These are phyloP conservation scores for Sequoia sempervirens DNA, from an alignment of 75 land plant species.

Conservation along the genomic window DNA sequence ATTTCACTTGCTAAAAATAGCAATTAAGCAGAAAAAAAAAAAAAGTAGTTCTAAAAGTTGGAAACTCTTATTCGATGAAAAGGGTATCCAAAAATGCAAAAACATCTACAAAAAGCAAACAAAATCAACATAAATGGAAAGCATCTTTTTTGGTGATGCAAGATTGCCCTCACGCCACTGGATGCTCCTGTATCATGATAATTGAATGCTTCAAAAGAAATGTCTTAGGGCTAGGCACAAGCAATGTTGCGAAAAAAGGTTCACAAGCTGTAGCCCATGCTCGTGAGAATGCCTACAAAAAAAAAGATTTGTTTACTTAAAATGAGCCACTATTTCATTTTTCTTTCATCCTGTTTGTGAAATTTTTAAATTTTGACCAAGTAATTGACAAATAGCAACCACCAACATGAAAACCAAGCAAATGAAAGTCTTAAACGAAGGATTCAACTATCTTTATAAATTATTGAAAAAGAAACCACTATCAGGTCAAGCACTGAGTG, in stretches of 20 bases:
- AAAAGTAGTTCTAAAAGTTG: no score
- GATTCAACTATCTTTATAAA: no score
- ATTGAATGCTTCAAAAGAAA: constrained; percentile 7
- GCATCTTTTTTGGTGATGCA: no score
- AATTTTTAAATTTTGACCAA: no score
- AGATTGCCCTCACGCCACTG: no score
- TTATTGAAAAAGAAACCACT: not conserved
- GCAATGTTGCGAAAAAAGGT: not conserved
- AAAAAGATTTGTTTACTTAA: not conserved
- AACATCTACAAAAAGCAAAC: no score
- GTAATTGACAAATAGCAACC: not conserved
- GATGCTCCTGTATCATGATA: no score
- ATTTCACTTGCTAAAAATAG: no score
- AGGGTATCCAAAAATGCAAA: no score
- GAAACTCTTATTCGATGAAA: no score
- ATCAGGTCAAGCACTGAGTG: not conserved
- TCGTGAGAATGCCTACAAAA: not conserved
- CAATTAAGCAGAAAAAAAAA: no score
- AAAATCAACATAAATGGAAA: no score
- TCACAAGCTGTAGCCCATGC: constrained; percentile 5
- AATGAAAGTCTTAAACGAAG: not conserved
- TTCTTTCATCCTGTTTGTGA: not conserved
- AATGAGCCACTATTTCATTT: not conserved
- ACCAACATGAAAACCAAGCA: not conserved
- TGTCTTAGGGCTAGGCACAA: not conserved